Evolutionary conservation across 139 green algal species (phyloP).

Genomic region (Zygnema circumcarinatum): DNA sequence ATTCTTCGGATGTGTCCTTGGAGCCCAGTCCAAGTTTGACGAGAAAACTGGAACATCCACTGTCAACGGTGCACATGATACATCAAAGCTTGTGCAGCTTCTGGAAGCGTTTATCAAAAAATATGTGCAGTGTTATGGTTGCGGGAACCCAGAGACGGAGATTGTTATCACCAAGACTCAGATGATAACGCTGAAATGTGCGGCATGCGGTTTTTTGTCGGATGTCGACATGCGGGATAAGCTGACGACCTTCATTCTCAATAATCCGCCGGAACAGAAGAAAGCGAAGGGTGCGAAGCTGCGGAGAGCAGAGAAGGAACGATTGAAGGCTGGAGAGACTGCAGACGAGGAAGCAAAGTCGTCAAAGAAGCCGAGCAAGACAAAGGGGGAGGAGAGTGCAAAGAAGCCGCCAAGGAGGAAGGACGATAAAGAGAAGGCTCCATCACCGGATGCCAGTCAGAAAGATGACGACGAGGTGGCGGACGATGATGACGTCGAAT

Average conservation of each 20-base stretch:
- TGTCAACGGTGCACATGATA: slow-evolving; percentile 90
- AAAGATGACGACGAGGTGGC: slow-evolving; percentile 60
- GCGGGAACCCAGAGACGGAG: slow-evolving; percentile 96
- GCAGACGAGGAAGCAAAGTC: slow-evolving; percentile 61
- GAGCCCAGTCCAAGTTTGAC: slow-evolving; percentile 95
- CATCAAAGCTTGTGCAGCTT: slow-evolving; percentile 80
- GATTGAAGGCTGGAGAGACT: slow-evolving; percentile 60
- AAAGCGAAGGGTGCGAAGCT: slow-evolving; percentile 72
- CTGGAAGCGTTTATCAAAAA: slow-evolving; percentile 98
- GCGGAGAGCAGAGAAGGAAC: slow-evolving; percentile 63
- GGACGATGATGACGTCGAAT: slow-evolving; percentile 82
- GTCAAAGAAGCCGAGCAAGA: slow-evolving; percentile 52
- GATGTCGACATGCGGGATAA: slow-evolving; percentile 94
- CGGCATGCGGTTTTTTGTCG: slow-evolving; percentile 83
- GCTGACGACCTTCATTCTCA: slow-evolving; percentile 98
- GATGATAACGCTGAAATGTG: slow-evolving; percentile 94
- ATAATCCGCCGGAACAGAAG: slow-evolving; percentile 92
- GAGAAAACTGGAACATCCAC: slow-evolving; percentile 88
- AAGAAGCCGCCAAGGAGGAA: slow-evolving; percentile 70
- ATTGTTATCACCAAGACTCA: slow-evolving; percentile 89
- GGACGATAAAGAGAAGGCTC: slow-evolving; percentile 74
- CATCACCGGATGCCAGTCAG: slow-evolving; percentile 10
- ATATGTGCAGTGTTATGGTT: slow-evolving; percentile 98
- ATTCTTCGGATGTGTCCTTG: slow-evolving; percentile 96
- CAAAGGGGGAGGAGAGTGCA: slow-evolving; percentile 48